Conservation (phyloP, 352 stramenopile genomes). For the Phytopythium helicoides region DNA sequence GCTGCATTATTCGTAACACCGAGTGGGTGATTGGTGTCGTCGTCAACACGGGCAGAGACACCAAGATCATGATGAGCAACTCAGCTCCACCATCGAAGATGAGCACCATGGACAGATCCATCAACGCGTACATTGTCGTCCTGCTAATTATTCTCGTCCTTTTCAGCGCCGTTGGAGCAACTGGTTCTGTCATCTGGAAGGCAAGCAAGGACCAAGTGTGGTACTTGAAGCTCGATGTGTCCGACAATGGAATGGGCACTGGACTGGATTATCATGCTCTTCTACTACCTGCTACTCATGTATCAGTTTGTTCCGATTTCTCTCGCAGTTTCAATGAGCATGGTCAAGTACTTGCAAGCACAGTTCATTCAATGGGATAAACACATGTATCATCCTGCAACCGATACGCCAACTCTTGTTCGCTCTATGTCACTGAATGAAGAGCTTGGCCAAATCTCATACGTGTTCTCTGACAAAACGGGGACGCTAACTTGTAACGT, state of each 20-base stretch:
- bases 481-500: conserved; percentile 99
- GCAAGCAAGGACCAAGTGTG: conserved; percentile 34
- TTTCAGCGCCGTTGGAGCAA: conserved; percentile 61
- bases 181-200: conserved; percentile 62
- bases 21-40: conserved; percentile 91
- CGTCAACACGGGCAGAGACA: conserved; percentile 93
- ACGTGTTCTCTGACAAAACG: conserved; percentile 99
- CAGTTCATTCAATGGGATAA: conserved; percentile 94
- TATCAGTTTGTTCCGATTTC: conserved; percentile 98
- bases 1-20: conserved; percentile 92
- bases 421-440: conserved; percentile 93
- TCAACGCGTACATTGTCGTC: conserved; percentile 77
- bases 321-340: conserved; percentile 96
- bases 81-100: conserved; percentile 80
- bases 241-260: conserved; percentile 26
- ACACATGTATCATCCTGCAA: conserved; percentile 91
- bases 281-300: conserved; percentile 95
- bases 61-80: conserved; percentile 92
- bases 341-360: conserved; percentile 94
- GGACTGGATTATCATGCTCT: conserved; percentile 84
- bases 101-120: conserved; percentile 81
- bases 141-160: conserved; percentile 62
- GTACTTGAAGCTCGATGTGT: conserved; percentile 50
- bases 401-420: conserved; percentile 89
- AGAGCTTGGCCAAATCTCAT: conserved; percentile 96